A percentile compares a stretch with the other conserved stretches of the same genome.
These are phyloP conservation scores for Blastocystis sp. DNA, from an alignment of 352 stramenopile genomes.

Conservation along the genomic window DNA sequence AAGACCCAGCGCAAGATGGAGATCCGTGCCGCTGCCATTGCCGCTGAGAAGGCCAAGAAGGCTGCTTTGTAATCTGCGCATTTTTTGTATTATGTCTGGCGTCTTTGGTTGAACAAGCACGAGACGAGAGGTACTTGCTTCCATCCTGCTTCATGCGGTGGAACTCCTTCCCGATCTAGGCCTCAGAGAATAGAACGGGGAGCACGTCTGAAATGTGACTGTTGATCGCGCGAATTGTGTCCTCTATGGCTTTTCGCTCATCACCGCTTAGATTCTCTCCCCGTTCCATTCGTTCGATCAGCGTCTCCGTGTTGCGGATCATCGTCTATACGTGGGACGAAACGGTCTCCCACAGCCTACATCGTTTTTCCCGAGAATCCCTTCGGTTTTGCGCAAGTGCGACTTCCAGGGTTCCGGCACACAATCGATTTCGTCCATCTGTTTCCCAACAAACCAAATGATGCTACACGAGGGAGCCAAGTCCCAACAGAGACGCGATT, in stretches of 20 bases:
- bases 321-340: neutral
- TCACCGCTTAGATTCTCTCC: neutral
- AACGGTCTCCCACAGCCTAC: neutral
- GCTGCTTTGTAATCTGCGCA: constrained; percentile 70
- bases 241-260: constrained; percentile 15
- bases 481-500: neutral
- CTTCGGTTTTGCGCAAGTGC: neutral
- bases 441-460: neutral
- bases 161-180: constrained; percentile 23
- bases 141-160: neutral
- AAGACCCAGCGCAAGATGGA: constrained; percentile 99
- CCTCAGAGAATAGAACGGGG: neutral
- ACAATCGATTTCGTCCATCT: neutral
- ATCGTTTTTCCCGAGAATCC: constrained; percentile 1
- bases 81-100: neutral
- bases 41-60: constrained; percentile 96
- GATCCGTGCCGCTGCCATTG: constrained; percentile 92
- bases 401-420: constrained; percentile 32
- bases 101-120: neutral
- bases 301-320: neutral
- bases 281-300: neutral
- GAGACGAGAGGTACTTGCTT: neutral
- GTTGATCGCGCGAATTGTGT: neutral
- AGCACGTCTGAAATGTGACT: constrained; percentile 2
- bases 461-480: neutral